These are phyloP conservation scores for Camelina hispida DNA, from an alignment of 345 rosid genomes.

Conservation along the genomic window DNA sequence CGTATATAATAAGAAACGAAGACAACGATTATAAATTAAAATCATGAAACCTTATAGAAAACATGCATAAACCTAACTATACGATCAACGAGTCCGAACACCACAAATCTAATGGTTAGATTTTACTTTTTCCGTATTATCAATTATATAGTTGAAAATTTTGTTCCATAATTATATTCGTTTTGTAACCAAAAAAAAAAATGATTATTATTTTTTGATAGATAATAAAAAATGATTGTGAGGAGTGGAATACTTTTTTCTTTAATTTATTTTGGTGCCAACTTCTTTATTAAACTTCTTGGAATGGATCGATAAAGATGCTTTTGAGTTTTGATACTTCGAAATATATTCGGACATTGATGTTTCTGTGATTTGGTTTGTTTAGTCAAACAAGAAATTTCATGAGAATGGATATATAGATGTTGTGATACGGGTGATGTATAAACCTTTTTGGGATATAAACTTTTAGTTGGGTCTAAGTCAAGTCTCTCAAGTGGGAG, in stretches of 20 bases:
- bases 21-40: too few species aligned
- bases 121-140: too few species aligned
- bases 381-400: background rate
- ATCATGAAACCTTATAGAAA: too few species aligned
- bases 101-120: too few species aligned
- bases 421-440: background rate
- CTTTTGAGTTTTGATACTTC: background rate
- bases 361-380: background rate
- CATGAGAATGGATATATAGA: slow-evolving; percentile 11
- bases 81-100: too few species aligned
- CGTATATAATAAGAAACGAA: too few species aligned
- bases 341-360: background rate
- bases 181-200: too few species aligned
- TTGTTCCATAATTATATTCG: too few species aligned
- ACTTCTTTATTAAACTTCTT: background rate
- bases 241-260: background rate
- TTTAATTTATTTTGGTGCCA: background rate
- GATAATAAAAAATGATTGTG: too few species aligned
- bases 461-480: background rate
- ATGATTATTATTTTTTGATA: too few species aligned
- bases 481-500: slow-evolving; percentile 38
- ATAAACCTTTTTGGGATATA: background rate
- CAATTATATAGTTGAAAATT: too few species aligned
- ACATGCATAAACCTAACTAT: too few species aligned
- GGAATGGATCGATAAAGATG: background rate